Evolutionary conservation across 768 basidiomycete genomes (phyloP).

Genomic region (Pleurotus ostreatus): DNA sequence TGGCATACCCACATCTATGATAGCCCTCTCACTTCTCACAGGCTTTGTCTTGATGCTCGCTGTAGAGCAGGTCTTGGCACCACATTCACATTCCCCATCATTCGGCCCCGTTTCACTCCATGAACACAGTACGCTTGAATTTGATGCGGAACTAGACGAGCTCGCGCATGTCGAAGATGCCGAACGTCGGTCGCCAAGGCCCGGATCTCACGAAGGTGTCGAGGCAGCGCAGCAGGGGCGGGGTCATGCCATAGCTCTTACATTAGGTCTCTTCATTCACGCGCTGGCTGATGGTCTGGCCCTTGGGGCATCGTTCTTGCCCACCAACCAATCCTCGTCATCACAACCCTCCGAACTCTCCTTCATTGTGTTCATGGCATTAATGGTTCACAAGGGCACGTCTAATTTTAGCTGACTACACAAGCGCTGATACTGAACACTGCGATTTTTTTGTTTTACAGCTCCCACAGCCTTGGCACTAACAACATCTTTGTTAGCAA

Average conservation of each 20-base stretch:
- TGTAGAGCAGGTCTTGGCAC: constrained; percentile 59
- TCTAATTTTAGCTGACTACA: not conserved
- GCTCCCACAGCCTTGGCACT: constrained; percentile 91
- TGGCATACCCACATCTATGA: constrained; percentile 43
- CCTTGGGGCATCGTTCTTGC: constrained; percentile 72
- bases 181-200: constrained; percentile 9
- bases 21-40: constrained; percentile 60
- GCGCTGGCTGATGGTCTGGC: constrained; percentile 91
- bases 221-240: constrained; percentile 9
- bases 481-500: constrained; percentile 79
- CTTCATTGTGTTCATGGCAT: constrained; percentile 83
- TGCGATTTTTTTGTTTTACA: constrained; percentile 23
- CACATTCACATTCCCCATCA: constrained; percentile 41
- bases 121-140: constrained; percentile 24
- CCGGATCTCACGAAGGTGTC: constrained; percentile 15
- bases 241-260: constrained; percentile 59
- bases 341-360: constrained; percentile 51
- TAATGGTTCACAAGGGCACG: constrained; percentile 86
- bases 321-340: constrained; percentile 8
- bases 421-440: not conserved
- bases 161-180: constrained; percentile 40
- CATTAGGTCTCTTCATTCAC: constrained; percentile 84
- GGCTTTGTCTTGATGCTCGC: constrained; percentile 66
- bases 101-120: constrained; percentile 23
- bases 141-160: constrained; percentile 63